phyloP scores from a whole-genome alignment of 2,329 filamentous ascomycete species.

The Intubia oerlemansii region DNA sequence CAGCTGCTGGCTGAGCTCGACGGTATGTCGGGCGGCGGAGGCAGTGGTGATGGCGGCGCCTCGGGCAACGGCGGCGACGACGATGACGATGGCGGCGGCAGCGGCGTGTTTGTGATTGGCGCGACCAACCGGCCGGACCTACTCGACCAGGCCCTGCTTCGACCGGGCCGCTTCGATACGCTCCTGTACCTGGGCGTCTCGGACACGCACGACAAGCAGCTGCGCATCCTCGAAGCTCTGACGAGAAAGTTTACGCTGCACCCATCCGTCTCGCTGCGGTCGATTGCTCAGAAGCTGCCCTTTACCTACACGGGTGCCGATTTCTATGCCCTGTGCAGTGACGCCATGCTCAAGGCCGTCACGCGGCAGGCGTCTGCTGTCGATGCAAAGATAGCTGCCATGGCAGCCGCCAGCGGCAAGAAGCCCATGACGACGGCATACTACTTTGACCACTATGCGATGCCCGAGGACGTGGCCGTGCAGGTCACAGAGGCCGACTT shows the following conservation, averaged over 20 bases:
- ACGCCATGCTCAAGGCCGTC: slow-evolving; percentile 97
- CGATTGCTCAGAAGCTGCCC: slow-evolving; percentile 57
- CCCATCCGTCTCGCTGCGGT: slow-evolving; percentile 52
- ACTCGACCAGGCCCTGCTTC: slow-evolving; percentile 70
- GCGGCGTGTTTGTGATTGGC: slow-evolving; percentile 89
- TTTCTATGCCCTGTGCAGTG: slow-evolving; percentile 89
- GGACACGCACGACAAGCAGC: slow-evolving; percentile 91
- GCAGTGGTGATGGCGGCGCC: too few species aligned
- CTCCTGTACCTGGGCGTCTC: slow-evolving; percentile 95
- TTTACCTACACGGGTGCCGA: slow-evolving; percentile 97
- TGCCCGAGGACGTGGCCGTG: slow-evolving; percentile 62
- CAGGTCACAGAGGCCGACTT: slow-evolving; percentile 85
- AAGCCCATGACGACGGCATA: slow-evolving; percentile 61
- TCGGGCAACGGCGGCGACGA: slow-evolving; percentile 5
- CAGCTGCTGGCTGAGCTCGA: slow-evolving; percentile 89
- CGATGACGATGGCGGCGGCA: slow-evolving; percentile 32
- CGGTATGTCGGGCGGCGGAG: slow-evolving; percentile 61
- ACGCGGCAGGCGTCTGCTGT: slow-evolving; percentile 72
- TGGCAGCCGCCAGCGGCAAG: slow-evolving; percentile 26
- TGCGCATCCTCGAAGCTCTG: slow-evolving; percentile 80
- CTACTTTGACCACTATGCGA: slow-evolving; percentile 87
- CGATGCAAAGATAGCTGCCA: slow-evolving; percentile 56
- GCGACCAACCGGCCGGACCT: slow-evolving; percentile 90
- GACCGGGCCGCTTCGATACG: slow-evolving; percentile 89
- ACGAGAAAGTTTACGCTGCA: slow-evolving; percentile 89